Percentiles rank a stretch among this genome's conserved stretches.
These are phyloP conservation scores for Cavenderia fasciculata DNA, from an alignment of 78 protist genomes.

Conservation along the genomic window DNA sequence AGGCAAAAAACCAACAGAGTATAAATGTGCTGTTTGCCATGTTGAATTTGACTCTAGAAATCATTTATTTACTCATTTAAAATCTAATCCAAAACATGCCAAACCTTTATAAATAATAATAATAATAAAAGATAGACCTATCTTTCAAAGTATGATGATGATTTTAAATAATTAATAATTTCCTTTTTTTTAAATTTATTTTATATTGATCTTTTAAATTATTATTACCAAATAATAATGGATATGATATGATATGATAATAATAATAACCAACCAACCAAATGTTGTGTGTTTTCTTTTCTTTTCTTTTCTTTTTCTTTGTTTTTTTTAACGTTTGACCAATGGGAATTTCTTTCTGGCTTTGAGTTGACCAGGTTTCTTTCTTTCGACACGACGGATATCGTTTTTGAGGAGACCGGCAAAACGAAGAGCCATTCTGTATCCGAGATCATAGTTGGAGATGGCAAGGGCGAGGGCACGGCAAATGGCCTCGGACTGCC, in stretches of 20 bases:
- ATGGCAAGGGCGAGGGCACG: conserved; percentile 76
- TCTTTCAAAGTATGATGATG: too few species aligned
- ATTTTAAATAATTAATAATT: too few species aligned
- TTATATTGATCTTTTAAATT: too few species aligned
- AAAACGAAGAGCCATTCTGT: conserved; percentile 13
- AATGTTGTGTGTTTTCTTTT: too few species aligned
- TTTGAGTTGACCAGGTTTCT: conserved; percentile 83
- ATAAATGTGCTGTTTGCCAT: conserved; percentile 68
- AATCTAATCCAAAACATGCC: too few species aligned
- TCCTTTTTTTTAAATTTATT: too few species aligned
- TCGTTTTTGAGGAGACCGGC: conserved; percentile 75
- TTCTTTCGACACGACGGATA: conserved; percentile 80
- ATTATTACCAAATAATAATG: too few species aligned
- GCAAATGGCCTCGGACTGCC: conserved; percentile 80
- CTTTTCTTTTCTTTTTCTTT: too few species aligned
- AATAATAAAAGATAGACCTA: too few species aligned
- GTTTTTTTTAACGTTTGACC: conserved; percentile 79
- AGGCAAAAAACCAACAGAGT: neutral
- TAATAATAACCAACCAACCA: too few species aligned
- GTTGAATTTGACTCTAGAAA: conserved; percentile 48
- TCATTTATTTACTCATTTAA: conserved; percentile 66
- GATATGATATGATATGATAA: too few species aligned
- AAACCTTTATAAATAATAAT: too few species aligned
- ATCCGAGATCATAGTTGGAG: conserved; percentile 50
- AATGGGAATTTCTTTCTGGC: conserved; percentile 85